phyloP scores from a whole-genome alignment of 2,329 filamentous ascomycete species.

The Nemania abortiva region DNA sequence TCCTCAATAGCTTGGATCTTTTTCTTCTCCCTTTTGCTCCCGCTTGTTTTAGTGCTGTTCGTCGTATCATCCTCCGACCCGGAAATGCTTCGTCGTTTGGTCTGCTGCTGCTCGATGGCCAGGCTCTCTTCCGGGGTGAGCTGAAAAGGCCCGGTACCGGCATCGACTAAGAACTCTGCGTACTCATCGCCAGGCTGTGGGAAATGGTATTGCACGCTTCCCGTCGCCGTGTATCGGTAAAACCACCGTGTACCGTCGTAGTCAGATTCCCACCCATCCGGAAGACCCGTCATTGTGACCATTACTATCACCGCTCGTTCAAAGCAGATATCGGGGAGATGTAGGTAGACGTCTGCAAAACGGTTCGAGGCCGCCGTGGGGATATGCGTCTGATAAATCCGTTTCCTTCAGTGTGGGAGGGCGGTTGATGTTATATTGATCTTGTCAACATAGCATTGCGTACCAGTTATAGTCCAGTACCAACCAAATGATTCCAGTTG shows the following conservation, averaged over 20 bases:
- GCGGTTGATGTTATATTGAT: constrained; percentile 11
- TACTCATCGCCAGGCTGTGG: constrained; percentile 70
- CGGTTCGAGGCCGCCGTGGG: constrained; percentile 4
- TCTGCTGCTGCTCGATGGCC: constrained; percentile 62
- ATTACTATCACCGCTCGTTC: neutral
- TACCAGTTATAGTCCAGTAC: neutral
- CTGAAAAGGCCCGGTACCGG: constrained; percentile 52
- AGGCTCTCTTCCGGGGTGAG: constrained; percentile 66
- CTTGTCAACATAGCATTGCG: constrained; percentile 19
- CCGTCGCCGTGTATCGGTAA: constrained; percentile 67
- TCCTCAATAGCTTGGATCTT: constrained; percentile 41
- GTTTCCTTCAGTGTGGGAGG: neutral
- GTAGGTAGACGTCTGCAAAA: constrained; percentile 13
- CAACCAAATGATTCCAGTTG: neutral
- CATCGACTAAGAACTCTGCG: constrained; percentile 60
- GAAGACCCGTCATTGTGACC: constrained; percentile 58
- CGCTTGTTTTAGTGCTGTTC: constrained; percentile 40
- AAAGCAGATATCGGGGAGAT: constrained; percentile 3
- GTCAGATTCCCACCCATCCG: constrained; percentile 68
- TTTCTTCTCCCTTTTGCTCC: constrained; percentile 39
- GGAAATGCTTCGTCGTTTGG: constrained; percentile 53
- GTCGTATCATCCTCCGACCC: constrained; percentile 34
- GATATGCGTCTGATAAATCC: neutral
- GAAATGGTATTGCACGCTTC: constrained; percentile 67
- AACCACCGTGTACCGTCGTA: constrained; percentile 70